Conservation (phyloP, 2,329 filamentous ascomycete species). For the Neonectria coccinea region DNA sequence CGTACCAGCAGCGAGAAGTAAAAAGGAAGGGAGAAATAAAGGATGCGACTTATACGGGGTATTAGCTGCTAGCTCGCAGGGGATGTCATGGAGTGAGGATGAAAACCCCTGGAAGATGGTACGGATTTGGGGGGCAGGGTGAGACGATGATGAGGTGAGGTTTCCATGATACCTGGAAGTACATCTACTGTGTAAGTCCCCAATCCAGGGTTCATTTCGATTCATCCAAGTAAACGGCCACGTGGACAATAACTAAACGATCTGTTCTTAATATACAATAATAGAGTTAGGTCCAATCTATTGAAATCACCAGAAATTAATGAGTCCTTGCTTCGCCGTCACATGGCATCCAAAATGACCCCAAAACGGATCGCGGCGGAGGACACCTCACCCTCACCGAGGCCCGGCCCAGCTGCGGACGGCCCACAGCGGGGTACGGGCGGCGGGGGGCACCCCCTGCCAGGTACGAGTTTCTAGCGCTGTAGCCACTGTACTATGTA, state of each 20-base stretch:
- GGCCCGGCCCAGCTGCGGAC: background rate
- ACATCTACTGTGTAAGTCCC: background rate
- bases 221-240: background rate
- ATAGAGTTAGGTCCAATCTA: background rate
- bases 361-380: background rate
- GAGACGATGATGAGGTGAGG: constrained; percentile 12
- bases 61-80: background rate
- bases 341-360: background rate
- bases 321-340: background rate
- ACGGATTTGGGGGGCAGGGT: background rate
- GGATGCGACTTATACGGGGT: background rate
- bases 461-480: constrained; percentile 5
- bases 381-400: background rate
- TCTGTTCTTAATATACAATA: background rate
- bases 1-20: background rate
- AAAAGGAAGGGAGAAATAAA: background rate
- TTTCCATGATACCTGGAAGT: background rate
- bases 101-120: constrained; percentile 8
- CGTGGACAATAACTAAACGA: background rate
- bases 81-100: background rate
- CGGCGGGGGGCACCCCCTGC: constrained; percentile 9
- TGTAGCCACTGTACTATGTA: background rate
- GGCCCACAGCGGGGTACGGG: constrained; percentile 27
- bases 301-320: background rate
- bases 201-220: too few relatives aligned